Evolutionary conservation across 2,329 filamentous ascomycete species (phyloP), one percentile per base, ranked within the genome.

Genomic region (Epichloe gansuensis): DNA sequence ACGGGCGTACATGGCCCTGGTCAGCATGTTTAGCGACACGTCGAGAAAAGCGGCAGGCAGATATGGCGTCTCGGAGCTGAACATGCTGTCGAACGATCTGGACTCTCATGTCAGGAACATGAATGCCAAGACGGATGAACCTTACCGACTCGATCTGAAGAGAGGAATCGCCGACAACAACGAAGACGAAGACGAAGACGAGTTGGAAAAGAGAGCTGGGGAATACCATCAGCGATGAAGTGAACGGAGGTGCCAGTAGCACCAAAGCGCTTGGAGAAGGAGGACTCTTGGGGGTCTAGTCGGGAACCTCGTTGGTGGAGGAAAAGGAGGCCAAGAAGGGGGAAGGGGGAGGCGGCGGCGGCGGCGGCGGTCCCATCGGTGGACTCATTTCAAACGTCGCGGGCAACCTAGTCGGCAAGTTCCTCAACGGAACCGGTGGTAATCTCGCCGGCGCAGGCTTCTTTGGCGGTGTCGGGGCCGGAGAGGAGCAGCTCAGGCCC

Each of bases 401-500:
- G 2, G 43, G 44, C 17, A 34, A 39, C 11, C 7, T 55, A 8
- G 4, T 57, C 1, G 38, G 35, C 31, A 48, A 52, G 4, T 39
- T 57, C 11, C 37, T 55, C 34, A 52, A 47, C 12, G 31, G 48
- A 13, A 21, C 56, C 2, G 55, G 52, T 9, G 43, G 21, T n/a
- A 48, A 44, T 21, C 23, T 58, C 13, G 51, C 52, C n/a, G 55
- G 55, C 12, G 55, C 55, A 0, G 57, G 56, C 38, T 59, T 59
- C 49, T 63, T 62, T 41, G 59, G 61, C 28, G 61, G 61, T 1
- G 58, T 63, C 17, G 61, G 61, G 3, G 51, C 57, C 7, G 61
- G 61, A 7, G 56, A 58, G 44, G 61, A 23, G 57, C 58, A 2
- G 58, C 55, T 3, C 60, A 63, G 47, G 61, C 55, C 2, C 56